Conservation (phyloP, 768 basidiomycete species). For the Rubroboletus satanas region DNA sequence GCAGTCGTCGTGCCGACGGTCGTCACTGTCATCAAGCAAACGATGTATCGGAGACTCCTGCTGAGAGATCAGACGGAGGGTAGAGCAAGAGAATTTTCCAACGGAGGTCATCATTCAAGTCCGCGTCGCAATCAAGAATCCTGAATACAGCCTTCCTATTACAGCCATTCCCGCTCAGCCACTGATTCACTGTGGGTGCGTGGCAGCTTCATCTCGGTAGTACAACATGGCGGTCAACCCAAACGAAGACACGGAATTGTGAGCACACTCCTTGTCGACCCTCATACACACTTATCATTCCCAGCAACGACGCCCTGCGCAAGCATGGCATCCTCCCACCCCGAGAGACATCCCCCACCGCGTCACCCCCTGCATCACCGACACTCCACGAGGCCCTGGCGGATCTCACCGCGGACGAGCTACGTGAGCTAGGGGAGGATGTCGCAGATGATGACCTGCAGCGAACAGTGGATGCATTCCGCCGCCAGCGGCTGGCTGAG, state of each 20-base stretch:
- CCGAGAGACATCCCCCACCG: constrained; percentile 61
- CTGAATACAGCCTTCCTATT: constrained; percentile 33
- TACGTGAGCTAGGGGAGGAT: constrained; percentile 69
- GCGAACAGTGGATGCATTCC: constrained; percentile 63
- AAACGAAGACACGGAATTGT: constrained; percentile 97
- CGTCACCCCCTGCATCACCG: constrained; percentile 80
- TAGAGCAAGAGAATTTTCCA: constrained; percentile 8
- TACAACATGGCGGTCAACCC: constrained; percentile 60
- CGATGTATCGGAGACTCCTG: constrained; percentile 12
- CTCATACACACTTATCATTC: background rate
- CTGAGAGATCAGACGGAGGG: constrained; percentile 6
- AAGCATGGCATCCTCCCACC: constrained; percentile 90
- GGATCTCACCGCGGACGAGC: constrained; percentile 57
- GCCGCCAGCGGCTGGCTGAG: constrained; percentile 61
- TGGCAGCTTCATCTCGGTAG: background rate
- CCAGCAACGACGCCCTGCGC: constrained; percentile 91
- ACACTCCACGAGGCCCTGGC: constrained; percentile 64
- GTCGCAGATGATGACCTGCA: constrained; percentile 72
- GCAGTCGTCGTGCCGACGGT: constrained; percentile 12
- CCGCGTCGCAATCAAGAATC: constrained; percentile 12
- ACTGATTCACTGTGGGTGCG: constrained; percentile 10
- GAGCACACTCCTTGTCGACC: constrained; percentile 28
- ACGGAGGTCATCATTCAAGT: constrained; percentile 21
- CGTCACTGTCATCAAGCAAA: constrained; percentile 26
- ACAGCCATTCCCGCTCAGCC: background rate